Conservation (phyloP, 2,329 filamentous ascomycete genomes). For the Sporothrix luriei region DNA sequence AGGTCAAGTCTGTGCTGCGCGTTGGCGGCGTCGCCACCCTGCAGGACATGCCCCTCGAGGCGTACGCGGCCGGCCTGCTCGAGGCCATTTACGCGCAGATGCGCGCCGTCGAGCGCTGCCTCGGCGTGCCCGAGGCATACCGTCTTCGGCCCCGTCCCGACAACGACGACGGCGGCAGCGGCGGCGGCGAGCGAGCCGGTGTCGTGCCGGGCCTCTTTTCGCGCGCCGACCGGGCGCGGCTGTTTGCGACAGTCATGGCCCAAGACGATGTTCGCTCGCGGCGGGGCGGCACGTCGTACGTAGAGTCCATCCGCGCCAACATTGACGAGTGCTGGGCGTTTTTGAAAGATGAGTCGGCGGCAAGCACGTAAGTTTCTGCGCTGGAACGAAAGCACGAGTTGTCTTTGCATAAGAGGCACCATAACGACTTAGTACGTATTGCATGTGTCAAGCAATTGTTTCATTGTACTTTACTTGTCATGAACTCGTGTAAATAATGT, state of each 20-base stretch:
- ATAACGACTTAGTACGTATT: too few species aligned
- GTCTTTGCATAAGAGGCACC: too few species aligned
- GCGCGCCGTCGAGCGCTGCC: background rate
- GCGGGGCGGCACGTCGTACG: conserved; percentile 5
- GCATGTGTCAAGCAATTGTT: too few species aligned
- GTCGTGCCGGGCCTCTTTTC: background rate
- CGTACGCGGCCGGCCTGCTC: conserved; percentile 11
- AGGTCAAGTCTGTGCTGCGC: conserved; percentile 21
- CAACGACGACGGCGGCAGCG: too few species aligned
- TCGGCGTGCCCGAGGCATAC: background rate
- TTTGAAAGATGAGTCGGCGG: background rate
- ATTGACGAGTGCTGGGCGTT: background rate
- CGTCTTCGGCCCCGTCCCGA: background rate
- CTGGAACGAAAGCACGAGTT: too few species aligned
- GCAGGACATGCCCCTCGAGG: conserved; percentile 18
- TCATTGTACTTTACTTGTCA: background rate
- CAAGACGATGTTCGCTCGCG: conserved; percentile 16
- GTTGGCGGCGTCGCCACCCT: conserved; percentile 7
- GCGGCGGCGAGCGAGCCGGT: accelerated
- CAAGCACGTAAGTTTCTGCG: too few species aligned
- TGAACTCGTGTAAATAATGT: background rate
- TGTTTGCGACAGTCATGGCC: conserved; percentile 1
- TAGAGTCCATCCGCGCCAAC: conserved; percentile 12
- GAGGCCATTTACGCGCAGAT: conserved; percentile 17
- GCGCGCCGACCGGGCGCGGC: background rate